Evolutionary conservation across 169 alveolate genomes (phyloP).

Genomic region (Condylostoma magnum): DNA sequence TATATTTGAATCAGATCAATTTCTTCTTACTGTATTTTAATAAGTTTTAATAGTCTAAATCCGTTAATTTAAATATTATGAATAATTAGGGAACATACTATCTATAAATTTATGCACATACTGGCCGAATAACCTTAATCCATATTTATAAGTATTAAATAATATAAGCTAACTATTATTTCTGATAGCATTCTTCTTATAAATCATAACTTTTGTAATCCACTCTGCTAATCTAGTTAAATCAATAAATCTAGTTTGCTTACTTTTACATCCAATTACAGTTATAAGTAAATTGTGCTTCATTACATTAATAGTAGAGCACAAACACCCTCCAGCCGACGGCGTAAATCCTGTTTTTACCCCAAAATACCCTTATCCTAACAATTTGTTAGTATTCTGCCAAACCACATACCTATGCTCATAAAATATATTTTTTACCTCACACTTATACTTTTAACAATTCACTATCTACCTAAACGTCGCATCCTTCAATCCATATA

Average conservation of each 20-base stretch:
- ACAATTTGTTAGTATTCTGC: constrained; percentile 62
- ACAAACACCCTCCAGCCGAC: constrained; percentile 70
- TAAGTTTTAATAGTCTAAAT: too few species aligned
- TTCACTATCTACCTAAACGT: constrained; percentile 21
- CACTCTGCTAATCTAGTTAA: constrained; percentile 48
- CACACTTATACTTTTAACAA: neutral
- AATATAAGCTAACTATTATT: too few species aligned
- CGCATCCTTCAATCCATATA: constrained; percentile 50
- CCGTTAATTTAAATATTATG: too few species aligned
- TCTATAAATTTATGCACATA: too few species aligned
- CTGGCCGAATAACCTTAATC: too few species aligned
- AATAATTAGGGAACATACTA: too few species aligned
- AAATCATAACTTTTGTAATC: too few species aligned
- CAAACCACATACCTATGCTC: constrained; percentile 26
- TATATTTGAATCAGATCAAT: too few species aligned
- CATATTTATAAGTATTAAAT: too few species aligned
- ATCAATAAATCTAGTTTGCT: constrained; percentile 56
- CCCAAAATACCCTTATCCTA: constrained; percentile 61
- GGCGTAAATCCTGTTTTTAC: constrained; percentile 69
- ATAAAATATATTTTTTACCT: neutral
- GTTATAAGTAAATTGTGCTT: too few species aligned
- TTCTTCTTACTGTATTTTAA: too few species aligned
- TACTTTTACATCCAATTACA: constrained; percentile 41
- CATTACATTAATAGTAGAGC: constrained; percentile 9
- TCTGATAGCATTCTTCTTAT: too few species aligned